phyloP scores from a whole-genome alignment of 768 basidiomycete species.

The Xerocomus spinulosus region DNA sequence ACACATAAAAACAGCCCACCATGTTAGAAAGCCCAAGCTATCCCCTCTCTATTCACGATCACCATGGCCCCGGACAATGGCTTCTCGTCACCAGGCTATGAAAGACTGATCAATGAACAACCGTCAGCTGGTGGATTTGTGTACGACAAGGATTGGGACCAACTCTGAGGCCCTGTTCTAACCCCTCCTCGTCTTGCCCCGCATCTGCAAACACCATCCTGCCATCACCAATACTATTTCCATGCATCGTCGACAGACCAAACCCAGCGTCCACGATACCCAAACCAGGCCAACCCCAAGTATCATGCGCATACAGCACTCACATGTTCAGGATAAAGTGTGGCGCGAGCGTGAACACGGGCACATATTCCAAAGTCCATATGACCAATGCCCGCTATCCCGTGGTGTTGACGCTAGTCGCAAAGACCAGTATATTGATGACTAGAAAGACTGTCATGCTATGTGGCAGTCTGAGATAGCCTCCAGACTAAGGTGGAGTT shows the following conservation, averaged over 20 bases:
- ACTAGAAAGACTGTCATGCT: not conserved
- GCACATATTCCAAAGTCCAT: not conserved
- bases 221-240: no score
- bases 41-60: no score
- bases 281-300: not conserved
- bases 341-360: slow-evolving; percentile 5
- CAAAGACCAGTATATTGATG: not conserved
- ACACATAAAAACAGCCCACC: no score
- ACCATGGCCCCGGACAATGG: no score
- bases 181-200: not conserved
- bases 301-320: slow-evolving; percentile 1
- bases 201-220: not conserved
- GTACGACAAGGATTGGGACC: no score
- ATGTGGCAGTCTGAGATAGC: no score
- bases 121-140: no score
- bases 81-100: no score
- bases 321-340: slow-evolving; percentile 7
- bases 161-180: no score
- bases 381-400: not conserved
- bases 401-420: not conserved
- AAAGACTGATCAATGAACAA: no score
- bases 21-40: no score
- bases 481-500: not conserved
- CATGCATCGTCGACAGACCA: not conserved
- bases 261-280: not conserved